Conservation (phyloP, 495 filamentous ascomycete species). For the Neurospora sp. region DNA sequence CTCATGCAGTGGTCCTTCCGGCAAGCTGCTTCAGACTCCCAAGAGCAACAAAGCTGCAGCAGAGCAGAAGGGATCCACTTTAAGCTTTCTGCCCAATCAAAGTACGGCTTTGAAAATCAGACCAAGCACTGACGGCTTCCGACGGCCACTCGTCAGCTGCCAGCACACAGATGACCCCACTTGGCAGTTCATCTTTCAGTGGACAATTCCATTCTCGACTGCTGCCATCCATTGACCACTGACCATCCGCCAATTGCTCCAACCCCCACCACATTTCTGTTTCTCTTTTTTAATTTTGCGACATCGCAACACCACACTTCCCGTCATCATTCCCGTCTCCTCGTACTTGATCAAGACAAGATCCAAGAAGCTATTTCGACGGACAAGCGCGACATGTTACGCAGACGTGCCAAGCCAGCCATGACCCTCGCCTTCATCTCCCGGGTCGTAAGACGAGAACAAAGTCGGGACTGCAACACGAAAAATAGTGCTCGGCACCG, state of each 20-base stretch:
- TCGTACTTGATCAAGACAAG: not conserved
- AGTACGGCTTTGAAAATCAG: no score
- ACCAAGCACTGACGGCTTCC: not conserved
- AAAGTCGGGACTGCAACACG: not conserved
- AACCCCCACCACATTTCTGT: not conserved
- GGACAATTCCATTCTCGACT: not conserved
- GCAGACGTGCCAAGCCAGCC: not conserved
- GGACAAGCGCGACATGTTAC: not conserved
- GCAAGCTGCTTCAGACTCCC: not conserved
- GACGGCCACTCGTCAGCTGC: not conserved
- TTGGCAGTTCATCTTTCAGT: not conserved
- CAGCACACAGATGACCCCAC: not conserved
- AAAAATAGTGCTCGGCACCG: not conserved
- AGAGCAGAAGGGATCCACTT: not conserved
- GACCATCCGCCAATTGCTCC: not conserved
- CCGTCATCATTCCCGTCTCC: not conserved
- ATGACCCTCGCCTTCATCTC: not conserved
- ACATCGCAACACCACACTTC: not conserved
- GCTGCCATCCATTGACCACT: not conserved
- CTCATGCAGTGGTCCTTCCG: not conserved
- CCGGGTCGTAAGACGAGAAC: not conserved
- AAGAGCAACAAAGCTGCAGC: not conserved
- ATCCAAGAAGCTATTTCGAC: not conserved
- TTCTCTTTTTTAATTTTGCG: not conserved
- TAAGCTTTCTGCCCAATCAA: not conserved